Percentiles rank a stretch among this genome's conserved stretches.
phyloP scores from a whole-genome alignment of 129 eudicot genomes.

The Rutidosis leptorrhynchoides region DNA sequence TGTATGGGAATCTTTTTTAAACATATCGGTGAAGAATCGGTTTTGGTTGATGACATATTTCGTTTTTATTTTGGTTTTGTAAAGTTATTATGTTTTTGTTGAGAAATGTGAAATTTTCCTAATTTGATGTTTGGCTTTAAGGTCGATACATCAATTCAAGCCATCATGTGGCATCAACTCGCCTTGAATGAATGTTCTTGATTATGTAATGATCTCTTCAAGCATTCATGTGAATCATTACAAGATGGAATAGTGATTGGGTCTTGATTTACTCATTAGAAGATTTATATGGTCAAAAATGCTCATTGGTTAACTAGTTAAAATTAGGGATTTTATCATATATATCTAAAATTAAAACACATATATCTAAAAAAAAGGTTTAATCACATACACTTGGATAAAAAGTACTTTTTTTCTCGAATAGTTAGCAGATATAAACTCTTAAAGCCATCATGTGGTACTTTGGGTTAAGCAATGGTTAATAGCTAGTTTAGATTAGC shows the following conservation, averaged over 20 bases:
- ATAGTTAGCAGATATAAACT: no score
- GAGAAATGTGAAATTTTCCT: not conserved
- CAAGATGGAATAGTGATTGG: no score
- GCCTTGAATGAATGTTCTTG: not conserved
- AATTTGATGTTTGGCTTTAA: not conserved
- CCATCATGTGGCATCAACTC: not conserved
- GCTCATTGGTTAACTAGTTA: no score
- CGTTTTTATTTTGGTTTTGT: not conserved
- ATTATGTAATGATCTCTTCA: no score
- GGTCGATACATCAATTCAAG: not conserved
- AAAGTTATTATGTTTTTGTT: not conserved
- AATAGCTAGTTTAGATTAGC: no score
- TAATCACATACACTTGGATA: no score
- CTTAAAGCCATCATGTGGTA: not conserved
- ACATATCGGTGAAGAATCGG: constrained; percentile 18
- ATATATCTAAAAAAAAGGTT: no score
- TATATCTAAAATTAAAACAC: no score
- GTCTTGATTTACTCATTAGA: no score
- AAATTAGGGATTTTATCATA: no score
- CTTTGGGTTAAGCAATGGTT: not conserved
- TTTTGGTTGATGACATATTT: not conserved
- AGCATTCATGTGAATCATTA: not conserved
- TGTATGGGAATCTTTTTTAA: constrained; percentile 32
- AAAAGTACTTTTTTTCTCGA: no score
- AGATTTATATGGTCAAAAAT: no score